Conservation (phyloP, 2,329 filamentous ascomycete species). For the Xylariomycetidae sp. region DNA sequence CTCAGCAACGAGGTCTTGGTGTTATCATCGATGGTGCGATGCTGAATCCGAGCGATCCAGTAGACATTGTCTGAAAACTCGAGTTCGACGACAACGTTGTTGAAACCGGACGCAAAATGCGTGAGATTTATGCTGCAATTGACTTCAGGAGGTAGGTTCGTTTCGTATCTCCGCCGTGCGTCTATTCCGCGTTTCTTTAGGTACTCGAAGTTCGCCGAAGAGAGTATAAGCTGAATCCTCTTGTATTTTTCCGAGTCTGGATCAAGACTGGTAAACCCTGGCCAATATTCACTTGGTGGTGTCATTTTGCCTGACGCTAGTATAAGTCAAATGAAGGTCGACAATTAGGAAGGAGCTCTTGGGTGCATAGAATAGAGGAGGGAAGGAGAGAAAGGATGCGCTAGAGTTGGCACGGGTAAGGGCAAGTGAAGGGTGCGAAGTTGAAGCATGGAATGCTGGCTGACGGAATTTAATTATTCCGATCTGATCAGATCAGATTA, state of each 20-base stretch:
- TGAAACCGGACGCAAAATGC: constrained; percentile 12
- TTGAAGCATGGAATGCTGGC: too few species aligned
- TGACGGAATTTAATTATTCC: too few species aligned
- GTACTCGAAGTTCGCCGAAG: constrained; percentile 6
- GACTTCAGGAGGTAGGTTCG: constrained; percentile 2
- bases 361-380: too few species aligned
- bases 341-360: too few species aligned
- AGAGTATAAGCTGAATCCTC: constrained; percentile 4
- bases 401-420: too few species aligned
- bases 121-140: constrained; percentile 3
- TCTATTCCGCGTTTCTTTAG: constrained; percentile 3
- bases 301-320: background rate
- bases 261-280: background rate
- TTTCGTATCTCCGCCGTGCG: constrained; percentile 2
- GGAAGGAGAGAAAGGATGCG: too few species aligned
- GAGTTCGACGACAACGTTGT: constrained; percentile 22
- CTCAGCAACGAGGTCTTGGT: constrained; percentile 19
- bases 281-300: constrained; percentile 5
- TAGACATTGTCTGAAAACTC: constrained; percentile 21
- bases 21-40: constrained; percentile 10
- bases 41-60: constrained; percentile 21
- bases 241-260: constrained; percentile 5
- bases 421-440: too few species aligned
- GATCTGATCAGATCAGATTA: too few species aligned
- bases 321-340: too few species aligned